phyloP scores from a whole-genome alignment of 441 rosid species.

The Arabidopsis lyrata region DNA sequence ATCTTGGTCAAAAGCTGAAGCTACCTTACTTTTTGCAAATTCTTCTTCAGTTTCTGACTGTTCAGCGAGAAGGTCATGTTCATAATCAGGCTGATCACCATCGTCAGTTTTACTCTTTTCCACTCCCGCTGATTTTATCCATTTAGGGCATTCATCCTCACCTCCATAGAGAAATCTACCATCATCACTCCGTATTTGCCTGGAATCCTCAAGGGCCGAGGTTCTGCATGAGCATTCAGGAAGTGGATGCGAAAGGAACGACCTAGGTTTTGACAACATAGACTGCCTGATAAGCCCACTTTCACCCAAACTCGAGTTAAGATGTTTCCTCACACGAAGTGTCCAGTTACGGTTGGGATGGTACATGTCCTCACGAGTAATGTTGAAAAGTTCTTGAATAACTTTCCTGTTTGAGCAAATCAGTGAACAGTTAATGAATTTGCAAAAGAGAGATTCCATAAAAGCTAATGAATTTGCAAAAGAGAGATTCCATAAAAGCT shows the following conservation, averaged over 20 bases:
- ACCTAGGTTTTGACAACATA: slow-evolving; percentile 63
- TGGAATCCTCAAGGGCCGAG: slow-evolving; percentile 50
- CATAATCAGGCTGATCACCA: slow-evolving; percentile 63
- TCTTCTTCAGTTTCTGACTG: slow-evolving; percentile 65
- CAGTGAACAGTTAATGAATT: slow-evolving; percentile 15
- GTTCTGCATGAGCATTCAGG: slow-evolving; percentile 98
- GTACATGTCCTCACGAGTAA: slow-evolving; percentile 74
- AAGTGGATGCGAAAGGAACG: slow-evolving; percentile 87
- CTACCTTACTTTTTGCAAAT: slow-evolving; percentile 52
- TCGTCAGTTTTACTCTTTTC: slow-evolving; percentile 55
- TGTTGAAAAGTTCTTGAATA: slow-evolving; percentile 62
- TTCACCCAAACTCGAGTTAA: slow-evolving; percentile 78
- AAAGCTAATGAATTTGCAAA: neutral
- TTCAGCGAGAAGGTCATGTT: slow-evolving; percentile 55
- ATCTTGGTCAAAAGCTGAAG: slow-evolving; percentile 65
- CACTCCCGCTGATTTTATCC: slow-evolving; percentile 69
- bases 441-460: slow-evolving; percentile 15
- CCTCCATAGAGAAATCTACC: slow-evolving; percentile 75
- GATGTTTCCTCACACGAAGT: slow-evolving; percentile 70
- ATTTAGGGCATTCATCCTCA: slow-evolving; percentile 90
- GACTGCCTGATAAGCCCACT: slow-evolving; percentile 85
- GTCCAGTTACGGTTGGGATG: slow-evolving; percentile 84
- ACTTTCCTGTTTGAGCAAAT: slow-evolving; percentile 64
- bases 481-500: slow-evolving; percentile 2
- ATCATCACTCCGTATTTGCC: slow-evolving; percentile 51